Evolutionary conservation across 176 grass and related monocot species (phyloP).

Genomic region (Hyparrhenia diplandra): DNA sequence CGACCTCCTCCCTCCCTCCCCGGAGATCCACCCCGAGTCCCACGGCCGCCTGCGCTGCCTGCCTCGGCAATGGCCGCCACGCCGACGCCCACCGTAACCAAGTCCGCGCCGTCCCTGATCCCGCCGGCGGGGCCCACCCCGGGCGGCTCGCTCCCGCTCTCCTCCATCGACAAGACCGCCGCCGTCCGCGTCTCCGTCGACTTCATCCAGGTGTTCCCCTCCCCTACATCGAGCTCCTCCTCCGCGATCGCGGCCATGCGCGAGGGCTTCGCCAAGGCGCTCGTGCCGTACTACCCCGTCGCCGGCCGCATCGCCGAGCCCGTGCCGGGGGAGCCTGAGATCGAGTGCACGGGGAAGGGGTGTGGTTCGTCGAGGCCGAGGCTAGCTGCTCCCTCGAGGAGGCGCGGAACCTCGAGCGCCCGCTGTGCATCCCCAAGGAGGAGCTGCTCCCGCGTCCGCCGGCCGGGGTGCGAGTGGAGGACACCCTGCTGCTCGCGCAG

Average conservation of each 20-base stretch:
- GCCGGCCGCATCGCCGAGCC: conserved; percentile 54
- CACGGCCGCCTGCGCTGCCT: neutral
- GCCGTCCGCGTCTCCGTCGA: conserved; percentile 56
- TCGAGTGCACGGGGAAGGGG: conserved; percentile 63
- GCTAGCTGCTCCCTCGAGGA: conserved; percentile 58
- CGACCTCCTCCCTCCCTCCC: neutral
- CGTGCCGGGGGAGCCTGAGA: conserved; percentile 34
- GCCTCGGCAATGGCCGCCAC: conserved; percentile 13
- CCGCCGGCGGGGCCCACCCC: conserved; percentile 38
- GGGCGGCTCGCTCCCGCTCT: conserved; percentile 46
- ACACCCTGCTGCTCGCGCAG: conserved; percentile 65
- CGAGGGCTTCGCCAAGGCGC: conserved; percentile 45
- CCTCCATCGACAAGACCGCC: conserved; percentile 57
- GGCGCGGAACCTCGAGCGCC: conserved; percentile 62
- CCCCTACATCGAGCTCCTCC: neutral
- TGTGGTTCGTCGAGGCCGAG: conserved; percentile 70
- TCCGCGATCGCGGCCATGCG: conserved; percentile 9
- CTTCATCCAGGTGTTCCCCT: conserved; percentile 54
- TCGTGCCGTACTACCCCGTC: conserved; percentile 67
- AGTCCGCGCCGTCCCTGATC: conserved; percentile 36
- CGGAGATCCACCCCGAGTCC: conserved; percentile 4
- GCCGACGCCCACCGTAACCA: conserved; percentile 30
- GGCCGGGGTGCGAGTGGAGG: conserved; percentile 30
- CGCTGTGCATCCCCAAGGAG: conserved; percentile 62
- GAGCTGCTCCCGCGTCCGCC: conserved; percentile 64